phyloP scores from a whole-genome alignment of 1,139 yeast species.

The Magnusiomyces starmeri region DNA sequence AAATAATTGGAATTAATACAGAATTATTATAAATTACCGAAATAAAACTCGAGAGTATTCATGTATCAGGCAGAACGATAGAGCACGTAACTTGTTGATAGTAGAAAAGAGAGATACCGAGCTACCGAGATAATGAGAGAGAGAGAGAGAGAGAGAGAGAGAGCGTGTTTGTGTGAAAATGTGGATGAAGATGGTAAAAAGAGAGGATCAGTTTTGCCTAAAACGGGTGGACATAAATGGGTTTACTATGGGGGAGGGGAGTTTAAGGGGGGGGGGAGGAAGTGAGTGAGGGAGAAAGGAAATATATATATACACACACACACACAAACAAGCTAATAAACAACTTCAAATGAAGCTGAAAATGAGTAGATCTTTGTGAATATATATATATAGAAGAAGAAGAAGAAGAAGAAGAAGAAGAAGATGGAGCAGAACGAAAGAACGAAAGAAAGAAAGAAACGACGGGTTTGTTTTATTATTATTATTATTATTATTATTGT shows the following conservation, averaged over 20 bases:
- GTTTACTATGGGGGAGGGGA: neutral
- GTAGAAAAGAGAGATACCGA: no score
- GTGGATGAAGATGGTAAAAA: neutral
- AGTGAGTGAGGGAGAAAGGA: neutral
- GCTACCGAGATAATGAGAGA: neutral
- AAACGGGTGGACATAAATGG: neutral
- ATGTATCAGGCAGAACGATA: no score
- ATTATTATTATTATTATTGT: no score
- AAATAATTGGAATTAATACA: no score
- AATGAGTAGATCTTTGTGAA: neutral
- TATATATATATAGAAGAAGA: no score
- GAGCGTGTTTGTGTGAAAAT: neutral
- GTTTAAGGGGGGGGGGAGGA: neutral
- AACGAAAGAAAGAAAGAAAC: no score
- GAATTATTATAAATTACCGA: no score
- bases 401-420: no score
- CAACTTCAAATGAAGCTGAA: neutral
- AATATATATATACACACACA: neutral
- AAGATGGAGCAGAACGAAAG: no score
- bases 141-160: neutral
- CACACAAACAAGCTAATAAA: neutral
- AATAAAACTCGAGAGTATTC: no score
- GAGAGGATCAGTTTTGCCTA: no score
- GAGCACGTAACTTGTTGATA: no score
- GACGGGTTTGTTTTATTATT: neutral